Conservation (phyloP, 352 stramenopile genomes). For the Phytophthora pini region DNA sequence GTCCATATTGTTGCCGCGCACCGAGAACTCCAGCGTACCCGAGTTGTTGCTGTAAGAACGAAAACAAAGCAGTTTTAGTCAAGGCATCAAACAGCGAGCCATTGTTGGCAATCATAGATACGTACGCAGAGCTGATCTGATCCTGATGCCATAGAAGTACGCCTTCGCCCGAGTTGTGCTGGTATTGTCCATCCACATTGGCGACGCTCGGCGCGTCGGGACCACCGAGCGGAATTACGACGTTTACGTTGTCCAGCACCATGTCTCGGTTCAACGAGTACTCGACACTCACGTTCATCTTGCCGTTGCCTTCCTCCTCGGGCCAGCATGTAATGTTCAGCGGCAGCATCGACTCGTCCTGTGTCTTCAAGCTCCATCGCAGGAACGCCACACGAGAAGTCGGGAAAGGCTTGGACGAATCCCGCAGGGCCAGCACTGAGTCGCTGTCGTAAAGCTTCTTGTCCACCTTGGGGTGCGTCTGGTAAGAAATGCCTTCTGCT, state of each 20-base stretch:
- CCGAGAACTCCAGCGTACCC: conserved; percentile 82
- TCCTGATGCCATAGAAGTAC: conserved; percentile 87
- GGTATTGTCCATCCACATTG: conserved; percentile 86
- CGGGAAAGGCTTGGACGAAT: conserved; percentile 85
- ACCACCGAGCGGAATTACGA: conserved; percentile 79
- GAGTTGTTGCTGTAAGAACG: conserved; percentile 70
- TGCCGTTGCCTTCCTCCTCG: conserved; percentile 83
- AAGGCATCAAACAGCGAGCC: conserved; percentile 5
- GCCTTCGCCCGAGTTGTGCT: conserved; percentile 81
- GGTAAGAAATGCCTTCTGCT: conserved; percentile 80
- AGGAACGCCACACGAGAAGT: conserved; percentile 81
- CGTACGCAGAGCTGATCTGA: conserved; percentile 76
- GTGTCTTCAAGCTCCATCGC: conserved; percentile 88
- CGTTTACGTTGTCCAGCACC: conserved; percentile 90
- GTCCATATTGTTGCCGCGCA: conserved; percentile 82
- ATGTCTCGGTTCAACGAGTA: conserved; percentile 90
- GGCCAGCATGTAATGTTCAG: conserved; percentile 91
- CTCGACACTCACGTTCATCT: conserved; percentile 90
- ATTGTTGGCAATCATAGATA: conserved; percentile 6
- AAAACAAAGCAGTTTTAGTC: conserved; percentile 12
- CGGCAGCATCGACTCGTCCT: conserved; percentile 85
- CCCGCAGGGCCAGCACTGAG: conserved; percentile 80
- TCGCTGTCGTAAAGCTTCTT: conserved; percentile 89
- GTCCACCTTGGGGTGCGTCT: conserved; percentile 90
- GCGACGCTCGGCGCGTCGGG: conserved; percentile 75